phyloP scores from a whole-genome alignment of 2,329 filamentous ascomycete genomes.

The Paraphoma sp. region DNA sequence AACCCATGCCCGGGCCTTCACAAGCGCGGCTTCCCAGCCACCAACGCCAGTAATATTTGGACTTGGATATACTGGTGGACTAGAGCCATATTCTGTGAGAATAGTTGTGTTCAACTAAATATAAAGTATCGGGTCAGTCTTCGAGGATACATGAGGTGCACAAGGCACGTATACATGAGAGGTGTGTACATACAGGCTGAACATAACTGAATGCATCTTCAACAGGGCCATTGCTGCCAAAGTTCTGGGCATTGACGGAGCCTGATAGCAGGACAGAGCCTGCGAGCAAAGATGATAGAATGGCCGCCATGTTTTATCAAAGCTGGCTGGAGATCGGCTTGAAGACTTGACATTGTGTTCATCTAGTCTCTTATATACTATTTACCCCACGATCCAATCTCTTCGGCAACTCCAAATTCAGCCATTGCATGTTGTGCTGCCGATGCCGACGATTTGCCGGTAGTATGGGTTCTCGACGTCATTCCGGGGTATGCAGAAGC shows the following conservation, averaged over 20 bases:
- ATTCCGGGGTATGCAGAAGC: conserved; percentile 18
- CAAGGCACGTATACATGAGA: too few relatives aligned
- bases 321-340: conserved; percentile 21
- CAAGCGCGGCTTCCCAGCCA: conserved; percentile 41
- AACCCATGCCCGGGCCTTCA: conserved; percentile 41
- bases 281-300: conserved; percentile 31
- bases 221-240: conserved; percentile 14
- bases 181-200: conserved; percentile 18
- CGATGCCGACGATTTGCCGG: conserved; percentile 33
- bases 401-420: conserved; percentile 4
- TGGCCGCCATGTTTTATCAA: conserved; percentile 32
- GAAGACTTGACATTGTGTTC: conserved; percentile 2
- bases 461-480: conserved; percentile 19
- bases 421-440: conserved; percentile 5
- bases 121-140: background rate
- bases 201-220: conserved; percentile 36
- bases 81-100: conserved; percentile 35
- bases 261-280: conserved; percentile 26
- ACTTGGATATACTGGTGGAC: conserved; percentile 35
- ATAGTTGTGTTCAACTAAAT: conserved; percentile 33
- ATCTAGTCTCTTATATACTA: conserved; percentile 27
- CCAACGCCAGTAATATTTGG: conserved; percentile 38
- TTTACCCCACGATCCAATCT: background rate
- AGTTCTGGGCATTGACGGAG: conserved; percentile 34
- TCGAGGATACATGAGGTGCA: background rate